Evolutionary conservation across 108 stramenopile species (phyloP).

Genomic region (Pelagomonas calceolata): DNA sequence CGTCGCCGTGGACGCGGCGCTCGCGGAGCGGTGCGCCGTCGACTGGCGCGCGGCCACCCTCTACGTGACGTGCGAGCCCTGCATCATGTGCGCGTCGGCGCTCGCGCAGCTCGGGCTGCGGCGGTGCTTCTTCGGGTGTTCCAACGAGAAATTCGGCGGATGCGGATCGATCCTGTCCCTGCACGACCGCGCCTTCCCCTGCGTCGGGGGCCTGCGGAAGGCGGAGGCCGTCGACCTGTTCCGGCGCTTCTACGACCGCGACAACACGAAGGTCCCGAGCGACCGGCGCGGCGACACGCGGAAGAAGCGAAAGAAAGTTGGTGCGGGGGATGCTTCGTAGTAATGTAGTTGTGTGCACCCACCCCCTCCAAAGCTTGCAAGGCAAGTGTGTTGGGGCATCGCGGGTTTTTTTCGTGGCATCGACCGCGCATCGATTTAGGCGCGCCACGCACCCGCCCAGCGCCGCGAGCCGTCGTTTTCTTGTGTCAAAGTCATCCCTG

Average conservation of each 20-base stretch:
- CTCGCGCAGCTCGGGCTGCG: conserved; percentile 10
- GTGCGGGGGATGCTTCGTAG: too few relatives aligned
- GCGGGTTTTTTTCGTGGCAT: too few relatives aligned
- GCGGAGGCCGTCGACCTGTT: neutral
- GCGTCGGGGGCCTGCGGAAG: neutral
- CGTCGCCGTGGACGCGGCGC: conserved; percentile 16
- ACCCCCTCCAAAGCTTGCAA: too few relatives aligned
- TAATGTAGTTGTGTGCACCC: too few relatives aligned
- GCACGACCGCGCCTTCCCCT: neutral
- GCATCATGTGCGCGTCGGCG: conserved; percentile 40
- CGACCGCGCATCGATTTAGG: too few relatives aligned
- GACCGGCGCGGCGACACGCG: too few relatives aligned
- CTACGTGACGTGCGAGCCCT: conserved; percentile 38
- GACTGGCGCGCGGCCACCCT: neutral
- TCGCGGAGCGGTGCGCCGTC: neutral
- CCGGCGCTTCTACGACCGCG: neutral
- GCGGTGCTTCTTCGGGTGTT: conserved; percentile 18
- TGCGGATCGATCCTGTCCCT: conserved; percentile 13
- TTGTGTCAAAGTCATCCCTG: too few relatives aligned
- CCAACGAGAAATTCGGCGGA: conserved; percentile 24
- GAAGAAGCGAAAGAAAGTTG: too few relatives aligned
- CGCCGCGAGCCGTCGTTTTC: too few relatives aligned
- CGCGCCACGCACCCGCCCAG: too few relatives aligned
- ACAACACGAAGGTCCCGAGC: neutral
- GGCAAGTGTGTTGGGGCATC: too few relatives aligned